Conservation (phyloP, 2,329 filamentous ascomycete genomes). For the Graphilbum sp. region DNA sequence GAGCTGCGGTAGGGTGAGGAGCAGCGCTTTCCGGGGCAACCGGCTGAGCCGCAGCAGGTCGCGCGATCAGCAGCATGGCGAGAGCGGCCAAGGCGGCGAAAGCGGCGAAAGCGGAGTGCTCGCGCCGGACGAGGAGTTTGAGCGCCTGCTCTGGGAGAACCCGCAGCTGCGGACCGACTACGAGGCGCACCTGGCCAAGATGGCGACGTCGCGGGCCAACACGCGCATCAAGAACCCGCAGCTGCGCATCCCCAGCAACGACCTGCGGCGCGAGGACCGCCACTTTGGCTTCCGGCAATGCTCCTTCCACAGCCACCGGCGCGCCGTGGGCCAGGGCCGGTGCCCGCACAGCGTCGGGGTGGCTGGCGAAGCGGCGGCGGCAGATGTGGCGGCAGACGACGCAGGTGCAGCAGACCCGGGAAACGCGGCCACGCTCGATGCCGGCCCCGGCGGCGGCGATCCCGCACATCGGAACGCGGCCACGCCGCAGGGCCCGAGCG, state of each 20-base stretch:
- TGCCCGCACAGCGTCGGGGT: slow-evolving; percentile 27
- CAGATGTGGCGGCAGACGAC: background rate
- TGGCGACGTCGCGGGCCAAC: slow-evolving; percentile 31
- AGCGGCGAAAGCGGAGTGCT: background rate
- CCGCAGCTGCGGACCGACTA: slow-evolving; percentile 35
- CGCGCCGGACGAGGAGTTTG: slow-evolving; percentile 11
- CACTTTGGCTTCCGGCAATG: slow-evolving; percentile 45
- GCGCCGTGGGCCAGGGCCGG: slow-evolving; percentile 33
- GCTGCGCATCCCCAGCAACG: slow-evolving; percentile 39
- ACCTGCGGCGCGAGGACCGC: slow-evolving; percentile 37
- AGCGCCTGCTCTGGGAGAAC: slow-evolving; percentile 24
- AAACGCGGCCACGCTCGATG: too few relatives aligned
- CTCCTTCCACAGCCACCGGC: slow-evolving; percentile 42
- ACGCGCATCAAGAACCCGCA: slow-evolving; percentile 43
- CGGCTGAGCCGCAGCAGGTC: too few relatives aligned
- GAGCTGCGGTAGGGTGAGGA: background rate
- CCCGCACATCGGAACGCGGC: too few relatives aligned
- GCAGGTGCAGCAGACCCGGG: too few relatives aligned
- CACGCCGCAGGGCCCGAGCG: too few relatives aligned
- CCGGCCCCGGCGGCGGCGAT: too few relatives aligned
- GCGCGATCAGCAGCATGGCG: too few relatives aligned
- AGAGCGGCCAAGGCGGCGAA: background rate
- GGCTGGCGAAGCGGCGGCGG: background rate
- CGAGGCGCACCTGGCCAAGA: slow-evolving; percentile 32
- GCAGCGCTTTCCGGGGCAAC: too few relatives aligned